Percentiles rank a stretch among this genome's conserved stretches.
phyloP scores from a whole-genome alignment of 2,329 filamentous ascomycete genomes.

The Monosporascus sp. region DNA sequence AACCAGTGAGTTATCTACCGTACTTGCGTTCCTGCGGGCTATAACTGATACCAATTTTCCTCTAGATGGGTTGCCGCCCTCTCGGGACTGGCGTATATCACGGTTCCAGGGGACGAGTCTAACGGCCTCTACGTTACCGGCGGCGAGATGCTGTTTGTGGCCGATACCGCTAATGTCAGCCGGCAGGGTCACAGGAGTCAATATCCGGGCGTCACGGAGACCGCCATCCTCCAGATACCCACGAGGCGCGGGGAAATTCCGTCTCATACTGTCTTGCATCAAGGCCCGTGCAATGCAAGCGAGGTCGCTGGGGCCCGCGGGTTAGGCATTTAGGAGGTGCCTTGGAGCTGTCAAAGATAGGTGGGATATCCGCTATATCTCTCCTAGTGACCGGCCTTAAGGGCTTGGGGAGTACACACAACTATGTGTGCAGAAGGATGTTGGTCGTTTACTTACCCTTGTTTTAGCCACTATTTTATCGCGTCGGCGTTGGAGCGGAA shows the following conservation, averaged over 20 bases:
- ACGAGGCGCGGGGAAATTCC: constrained; percentile 4
- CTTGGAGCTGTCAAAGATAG: no score
- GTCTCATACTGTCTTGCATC: constrained; percentile 29
- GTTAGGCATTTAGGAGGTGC: not conserved
- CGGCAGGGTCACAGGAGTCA: constrained; percentile 4
- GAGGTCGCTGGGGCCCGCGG: constrained; percentile 13
- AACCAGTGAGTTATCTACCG: constrained; percentile 31
- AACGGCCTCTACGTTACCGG: constrained; percentile 30
- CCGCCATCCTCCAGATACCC: constrained; percentile 6
- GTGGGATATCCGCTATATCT: no score
- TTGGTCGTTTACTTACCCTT: no score
- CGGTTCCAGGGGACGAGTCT: constrained; percentile 30
- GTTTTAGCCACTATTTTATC: no score
- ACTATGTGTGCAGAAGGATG: no score
- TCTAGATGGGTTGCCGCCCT: constrained; percentile 31
- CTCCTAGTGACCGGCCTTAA: no score
- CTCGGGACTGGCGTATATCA: constrained; percentile 36
- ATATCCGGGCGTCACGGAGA: constrained; percentile 6
- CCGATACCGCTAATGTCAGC: constrained; percentile 10
- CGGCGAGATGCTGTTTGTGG: constrained; percentile 36
- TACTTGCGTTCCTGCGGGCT: not conserved
- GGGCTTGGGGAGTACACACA: no score
- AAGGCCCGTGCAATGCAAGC: constrained; percentile 29
- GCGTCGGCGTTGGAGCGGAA: no score
- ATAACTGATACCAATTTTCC: not conserved